Evolutionary conservation across 2,329 filamentous ascomycete genomes (phyloP).

Genomic region (Epichloe scottii): DNA sequence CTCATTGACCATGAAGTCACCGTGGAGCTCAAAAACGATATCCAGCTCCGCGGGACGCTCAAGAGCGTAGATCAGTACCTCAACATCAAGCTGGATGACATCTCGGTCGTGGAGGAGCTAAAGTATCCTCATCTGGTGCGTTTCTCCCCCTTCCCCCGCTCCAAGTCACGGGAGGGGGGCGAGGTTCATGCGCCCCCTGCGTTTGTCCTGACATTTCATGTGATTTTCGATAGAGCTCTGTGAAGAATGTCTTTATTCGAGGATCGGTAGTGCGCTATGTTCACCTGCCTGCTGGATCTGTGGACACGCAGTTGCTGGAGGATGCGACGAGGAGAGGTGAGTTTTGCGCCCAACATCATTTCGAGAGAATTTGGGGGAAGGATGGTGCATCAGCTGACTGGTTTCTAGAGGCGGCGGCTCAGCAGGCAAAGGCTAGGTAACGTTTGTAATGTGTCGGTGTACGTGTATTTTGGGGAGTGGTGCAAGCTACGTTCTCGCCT

Average conservation of each 20-base stretch:
- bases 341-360: conserved; percentile 7
- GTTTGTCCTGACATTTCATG: too few relatives aligned
- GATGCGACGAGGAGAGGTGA: conserved; percentile 80
- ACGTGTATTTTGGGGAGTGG: neutral
- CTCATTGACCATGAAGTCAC: conserved; percentile 95
- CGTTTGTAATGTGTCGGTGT: neutral
- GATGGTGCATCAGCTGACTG: neutral
- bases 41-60: conserved; percentile 85
- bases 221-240: conserved; percentile 41
- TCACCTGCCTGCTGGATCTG: conserved; percentile 67
- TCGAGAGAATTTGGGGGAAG: neutral
- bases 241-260: conserved; percentile 93
- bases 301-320: conserved; percentile 78
- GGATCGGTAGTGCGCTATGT: conserved; percentile 90
- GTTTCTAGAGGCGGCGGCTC: conserved; percentile 40
- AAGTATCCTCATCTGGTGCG: conserved; percentile 85
- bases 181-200: too few relatives aligned
- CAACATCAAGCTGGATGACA: conserved; percentile 97
- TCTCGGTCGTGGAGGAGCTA: conserved; percentile 81
- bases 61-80: conserved; percentile 98
- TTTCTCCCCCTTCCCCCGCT: neutral
- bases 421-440: conserved; percentile 43
- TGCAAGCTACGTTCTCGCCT: neutral
- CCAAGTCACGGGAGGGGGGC: too few relatives aligned
- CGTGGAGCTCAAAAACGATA: conserved; percentile 98